Percentiles rank a stretch among this genome's conserved stretches.
Evolutionary conservation across 2,329 filamentous ascomycete species (phyloP).

Genomic region (Trichoderma oligosporum): DNA sequence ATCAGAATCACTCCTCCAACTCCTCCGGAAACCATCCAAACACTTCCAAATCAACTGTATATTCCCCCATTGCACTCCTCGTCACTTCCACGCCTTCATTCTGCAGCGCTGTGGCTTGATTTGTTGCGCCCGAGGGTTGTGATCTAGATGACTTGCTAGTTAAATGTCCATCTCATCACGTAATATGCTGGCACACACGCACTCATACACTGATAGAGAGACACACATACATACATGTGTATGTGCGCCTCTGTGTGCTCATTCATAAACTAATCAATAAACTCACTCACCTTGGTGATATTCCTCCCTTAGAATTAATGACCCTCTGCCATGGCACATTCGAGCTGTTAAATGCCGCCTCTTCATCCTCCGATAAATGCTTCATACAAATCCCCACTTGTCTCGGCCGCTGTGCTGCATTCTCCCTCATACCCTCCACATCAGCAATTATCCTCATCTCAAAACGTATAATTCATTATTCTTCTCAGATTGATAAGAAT

Average conservation of each 20-base stretch:
- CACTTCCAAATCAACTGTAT: slow-evolving; percentile 47
- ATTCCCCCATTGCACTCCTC: slow-evolving; percentile 47
- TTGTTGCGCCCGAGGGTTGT: slow-evolving; percentile 45
- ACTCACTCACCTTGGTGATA: slow-evolving; percentile 67
- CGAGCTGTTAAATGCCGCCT: slow-evolving; percentile 58
- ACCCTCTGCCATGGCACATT: slow-evolving; percentile 96
- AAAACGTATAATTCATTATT: background rate
- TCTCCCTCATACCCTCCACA: background rate
- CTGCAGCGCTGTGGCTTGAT: slow-evolving; percentile 48
- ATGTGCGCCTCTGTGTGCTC: too few relatives aligned
- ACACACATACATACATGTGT: background rate
- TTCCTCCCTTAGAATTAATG: slow-evolving; percentile 79
- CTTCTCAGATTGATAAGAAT: too few relatives aligned
- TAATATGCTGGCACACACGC: background rate
- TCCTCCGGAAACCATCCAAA: slow-evolving; percentile 55
- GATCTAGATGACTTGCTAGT: slow-evolving; percentile 37
- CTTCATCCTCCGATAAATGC: slow-evolving; percentile 62
- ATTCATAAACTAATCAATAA: background rate
- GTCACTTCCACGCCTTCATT: slow-evolving; percentile 53
- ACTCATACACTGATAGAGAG: too few relatives aligned
- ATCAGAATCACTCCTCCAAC: slow-evolving; percentile 31
- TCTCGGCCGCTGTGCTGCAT: slow-evolving; percentile 63
- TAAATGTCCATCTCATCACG: background rate
- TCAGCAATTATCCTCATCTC: background rate
- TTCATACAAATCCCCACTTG: slow-evolving; percentile 92